These are phyloP conservation scores for Aspergillus biplanus DNA, from an alignment of 495 filamentous ascomycete species.

Conservation along the genomic window DNA sequence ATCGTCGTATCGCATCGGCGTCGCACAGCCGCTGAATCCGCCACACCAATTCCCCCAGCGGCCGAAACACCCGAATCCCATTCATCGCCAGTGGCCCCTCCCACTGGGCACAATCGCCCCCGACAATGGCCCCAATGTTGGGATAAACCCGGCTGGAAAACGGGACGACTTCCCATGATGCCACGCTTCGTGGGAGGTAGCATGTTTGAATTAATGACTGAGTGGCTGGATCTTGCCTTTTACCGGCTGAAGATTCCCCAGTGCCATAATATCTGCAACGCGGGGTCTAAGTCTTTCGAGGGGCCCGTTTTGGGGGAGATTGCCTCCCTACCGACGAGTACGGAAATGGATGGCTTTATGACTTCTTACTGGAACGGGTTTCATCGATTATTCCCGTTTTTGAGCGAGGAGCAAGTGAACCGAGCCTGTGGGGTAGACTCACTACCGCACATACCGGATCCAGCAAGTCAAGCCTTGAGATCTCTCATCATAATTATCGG, in stretches of 20 bases:
- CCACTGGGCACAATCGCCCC: not conserved
- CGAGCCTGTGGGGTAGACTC: not conserved
- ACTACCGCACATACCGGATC: not conserved
- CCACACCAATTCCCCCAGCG: not conserved
- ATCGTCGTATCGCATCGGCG: not conserved
- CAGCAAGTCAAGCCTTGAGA: not conserved
- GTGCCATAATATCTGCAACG: not conserved
- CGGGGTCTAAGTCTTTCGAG: not conserved
- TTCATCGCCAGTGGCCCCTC: not conserved
- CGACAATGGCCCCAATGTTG: constrained; percentile 4
- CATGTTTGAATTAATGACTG: constrained; percentile 15
- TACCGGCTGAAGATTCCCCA: constrained; percentile 7
- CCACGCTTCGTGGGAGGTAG: constrained; percentile 4
- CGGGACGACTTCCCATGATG: constrained; percentile 11
- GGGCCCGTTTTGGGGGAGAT: not conserved
- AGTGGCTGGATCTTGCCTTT: constrained; percentile 14
- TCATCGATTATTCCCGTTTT: not conserved
- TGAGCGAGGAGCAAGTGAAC: not conserved
- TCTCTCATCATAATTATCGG: not conserved
- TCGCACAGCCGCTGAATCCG: not conserved
- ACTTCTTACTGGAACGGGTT: not conserved
- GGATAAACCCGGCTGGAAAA: constrained; percentile 9
- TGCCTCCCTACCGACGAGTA: not conserved
- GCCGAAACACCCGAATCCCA: not conserved
- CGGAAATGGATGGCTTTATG: not conserved